Percentiles rank a stretch among this genome's conserved stretches.
These are phyloP conservation scores for Priceomyces fermenticarens DNA, from an alignment of 805 yeast species.

Conservation along the genomic window DNA sequence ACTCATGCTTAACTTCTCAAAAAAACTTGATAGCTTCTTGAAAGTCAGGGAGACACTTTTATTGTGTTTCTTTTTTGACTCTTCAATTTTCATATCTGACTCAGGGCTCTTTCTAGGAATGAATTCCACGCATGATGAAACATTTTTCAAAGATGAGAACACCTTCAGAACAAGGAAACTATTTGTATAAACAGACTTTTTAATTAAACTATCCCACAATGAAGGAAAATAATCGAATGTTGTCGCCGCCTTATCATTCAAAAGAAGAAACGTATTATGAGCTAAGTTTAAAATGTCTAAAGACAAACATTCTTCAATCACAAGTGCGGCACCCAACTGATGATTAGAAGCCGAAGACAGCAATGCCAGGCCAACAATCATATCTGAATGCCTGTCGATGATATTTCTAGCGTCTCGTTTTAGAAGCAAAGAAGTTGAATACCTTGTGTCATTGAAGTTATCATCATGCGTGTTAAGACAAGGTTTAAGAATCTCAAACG, in stretches of 20 bases:
- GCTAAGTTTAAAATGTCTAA: conserved; percentile 44
- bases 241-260: conserved; percentile 18
- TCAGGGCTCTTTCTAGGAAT: conserved; percentile 19
- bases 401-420: conserved; percentile 48
- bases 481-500: conserved; percentile 9
- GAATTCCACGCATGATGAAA: conserved; percentile 18
- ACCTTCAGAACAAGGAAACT: conserved; percentile 9
- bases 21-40: conserved; percentile 16
- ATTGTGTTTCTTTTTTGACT: conserved; percentile 30
- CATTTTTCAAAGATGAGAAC: conserved; percentile 15
- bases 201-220: conserved; percentile 23
- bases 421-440: conserved; percentile 35
- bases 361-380: conserved; percentile 23
- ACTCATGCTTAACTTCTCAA: conserved; percentile 32
- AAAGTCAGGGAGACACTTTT: conserved; percentile 22
- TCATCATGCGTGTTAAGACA: conserved; percentile 16
- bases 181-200: conserved; percentile 13
- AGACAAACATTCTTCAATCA: conserved; percentile 39
- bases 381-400: conserved; percentile 41
- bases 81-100: conserved; percentile 15
- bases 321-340: conserved; percentile 13
- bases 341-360: conserved; percentile 14
- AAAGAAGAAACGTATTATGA: conserved; percentile 20
- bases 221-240: conserved; percentile 31
- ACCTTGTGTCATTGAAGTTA: conserved; percentile 17